phyloP scores from a whole-genome alignment of 2,329 filamentous ascomycete genomes.

The Cytospora piceicola region DNA sequence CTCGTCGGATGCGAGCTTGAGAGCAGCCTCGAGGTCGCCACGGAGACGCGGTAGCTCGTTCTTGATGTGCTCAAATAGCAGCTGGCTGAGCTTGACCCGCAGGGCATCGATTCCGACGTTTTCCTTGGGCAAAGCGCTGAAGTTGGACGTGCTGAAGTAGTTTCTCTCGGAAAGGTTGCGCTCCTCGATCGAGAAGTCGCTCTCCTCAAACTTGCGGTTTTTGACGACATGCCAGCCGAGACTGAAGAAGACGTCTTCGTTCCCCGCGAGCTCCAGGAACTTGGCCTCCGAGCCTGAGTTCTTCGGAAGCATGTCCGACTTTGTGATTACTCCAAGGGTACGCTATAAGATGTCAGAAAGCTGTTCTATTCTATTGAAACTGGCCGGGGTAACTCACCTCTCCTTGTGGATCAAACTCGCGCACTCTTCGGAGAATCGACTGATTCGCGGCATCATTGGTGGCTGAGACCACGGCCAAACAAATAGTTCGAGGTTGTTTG shows the following conservation, averaged over 20 bases:
- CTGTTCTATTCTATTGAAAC: background rate
- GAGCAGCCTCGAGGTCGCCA: background rate
- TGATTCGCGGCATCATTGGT: conserved; percentile 24
- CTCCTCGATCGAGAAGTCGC: background rate
- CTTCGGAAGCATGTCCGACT: background rate
- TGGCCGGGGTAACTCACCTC: background rate
- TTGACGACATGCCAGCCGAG: conserved; percentile 52
- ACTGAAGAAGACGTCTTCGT: conserved; percentile 29
- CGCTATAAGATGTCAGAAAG: background rate
- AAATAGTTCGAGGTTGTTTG: conserved; percentile 9
- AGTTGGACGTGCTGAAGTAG: background rate
- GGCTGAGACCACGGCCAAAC: conserved; percentile 10
- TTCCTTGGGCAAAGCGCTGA: background rate
- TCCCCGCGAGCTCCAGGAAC: conserved; percentile 19
- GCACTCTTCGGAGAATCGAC: conserved; percentile 7
- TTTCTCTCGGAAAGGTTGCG: conserved; percentile 5
- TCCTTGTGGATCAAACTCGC: conserved; percentile 13
- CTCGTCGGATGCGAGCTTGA: background rate
- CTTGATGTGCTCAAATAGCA: conserved; percentile 16
- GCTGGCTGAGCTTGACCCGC: conserved; percentile 6
- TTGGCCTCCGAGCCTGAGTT: conserved; percentile 13
- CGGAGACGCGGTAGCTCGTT: conserved; percentile 9
- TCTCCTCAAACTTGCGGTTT: conserved; percentile 62
- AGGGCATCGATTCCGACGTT: conserved; percentile 3
- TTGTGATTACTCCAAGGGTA: conserved; percentile 18